These are phyloP conservation scores for Colletotrichum trifolii DNA, from an alignment of 2,329 filamentous ascomycete species.

Conservation along the genomic window DNA sequence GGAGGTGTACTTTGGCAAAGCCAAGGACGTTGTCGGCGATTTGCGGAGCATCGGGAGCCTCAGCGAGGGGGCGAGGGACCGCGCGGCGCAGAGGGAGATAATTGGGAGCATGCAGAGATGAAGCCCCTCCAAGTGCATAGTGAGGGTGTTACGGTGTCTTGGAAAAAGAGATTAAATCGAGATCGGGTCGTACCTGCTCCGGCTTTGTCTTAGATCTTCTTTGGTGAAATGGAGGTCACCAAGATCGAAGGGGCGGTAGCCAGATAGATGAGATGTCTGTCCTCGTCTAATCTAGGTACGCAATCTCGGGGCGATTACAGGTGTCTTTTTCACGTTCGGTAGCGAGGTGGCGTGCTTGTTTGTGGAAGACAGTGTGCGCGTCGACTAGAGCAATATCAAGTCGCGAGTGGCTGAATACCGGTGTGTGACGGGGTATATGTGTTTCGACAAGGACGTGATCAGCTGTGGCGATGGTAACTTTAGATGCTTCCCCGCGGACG, in stretches of 20 bases:
- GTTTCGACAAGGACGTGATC: too few relatives aligned
- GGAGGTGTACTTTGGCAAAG: slow-evolving; percentile 99
- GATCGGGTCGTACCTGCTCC: slow-evolving; percentile 24
- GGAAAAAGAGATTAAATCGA: slow-evolving; percentile 18
- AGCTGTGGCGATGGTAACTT: too few relatives aligned
- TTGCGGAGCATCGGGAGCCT: slow-evolving; percentile 86
- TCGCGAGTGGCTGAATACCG: slow-evolving; percentile 2
- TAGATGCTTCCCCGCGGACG: too few relatives aligned
- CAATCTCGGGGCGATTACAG: not conserved
- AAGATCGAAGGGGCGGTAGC: slow-evolving; percentile 3
- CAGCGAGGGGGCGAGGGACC: slow-evolving; percentile 85
- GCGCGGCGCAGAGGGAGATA: slow-evolving; percentile 88
- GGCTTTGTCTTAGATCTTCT: slow-evolving; percentile 17
- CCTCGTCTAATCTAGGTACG: slow-evolving; percentile 4
- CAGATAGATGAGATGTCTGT: slow-evolving; percentile 14
- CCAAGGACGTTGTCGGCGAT: slow-evolving; percentile 97
- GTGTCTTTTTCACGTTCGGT: not conserved
- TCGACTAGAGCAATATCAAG: not conserved
- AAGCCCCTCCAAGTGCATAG: slow-evolving; percentile 26
- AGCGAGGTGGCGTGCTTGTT: slow-evolving; percentile 4
- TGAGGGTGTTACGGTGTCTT: too few relatives aligned
- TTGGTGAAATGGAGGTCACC: slow-evolving; percentile 11
- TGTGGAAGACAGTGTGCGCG: not conserved
- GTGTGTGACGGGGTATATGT: not conserved
- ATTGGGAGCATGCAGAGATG: slow-evolving; percentile 72